Percentiles rank a stretch among this genome's conserved stretches.
Conservation (phyloP, 2,329 filamentous ascomycete species). For the Grosmannia huntii region DNA sequence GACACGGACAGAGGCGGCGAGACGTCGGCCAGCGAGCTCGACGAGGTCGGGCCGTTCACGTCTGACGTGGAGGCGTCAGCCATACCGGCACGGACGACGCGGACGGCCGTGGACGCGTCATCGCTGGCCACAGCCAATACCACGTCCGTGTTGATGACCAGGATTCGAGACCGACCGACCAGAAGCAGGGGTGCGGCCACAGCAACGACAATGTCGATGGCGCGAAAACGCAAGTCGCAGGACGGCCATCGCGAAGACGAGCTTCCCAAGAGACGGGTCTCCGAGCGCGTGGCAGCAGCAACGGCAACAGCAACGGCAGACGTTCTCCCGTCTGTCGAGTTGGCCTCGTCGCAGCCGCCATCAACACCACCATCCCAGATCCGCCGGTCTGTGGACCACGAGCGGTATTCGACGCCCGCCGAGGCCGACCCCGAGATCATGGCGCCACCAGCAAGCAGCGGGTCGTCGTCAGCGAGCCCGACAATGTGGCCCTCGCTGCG, state of each 20-base stretch:
- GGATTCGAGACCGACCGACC: not conserved
- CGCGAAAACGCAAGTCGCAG: constrained; percentile 11
- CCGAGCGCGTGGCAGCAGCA: not conserved
- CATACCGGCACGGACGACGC: not conserved
- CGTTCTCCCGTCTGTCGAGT: constrained; percentile 15
- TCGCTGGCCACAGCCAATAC: constrained; percentile 3
- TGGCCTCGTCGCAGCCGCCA: constrained; percentile 24
- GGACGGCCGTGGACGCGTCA: constrained; percentile 1
- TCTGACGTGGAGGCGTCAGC: constrained; percentile 1
- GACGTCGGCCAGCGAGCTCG: constrained; percentile 4
- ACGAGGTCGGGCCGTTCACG: not conserved
- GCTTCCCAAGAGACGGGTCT: constrained; percentile 6
- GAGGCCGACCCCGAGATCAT: constrained; percentile 34
- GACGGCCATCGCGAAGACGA: constrained; percentile 7
- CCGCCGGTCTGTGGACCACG: constrained; percentile 9
- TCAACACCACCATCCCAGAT: constrained; percentile 10
- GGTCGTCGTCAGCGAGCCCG: constrained; percentile 28
- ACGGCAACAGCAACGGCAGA: not conserved
- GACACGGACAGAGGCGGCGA: not conserved
- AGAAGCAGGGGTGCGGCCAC: too few species aligned
- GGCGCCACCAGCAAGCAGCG: constrained; percentile 43
- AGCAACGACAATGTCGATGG: not conserved
- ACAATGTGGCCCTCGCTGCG: constrained; percentile 40
- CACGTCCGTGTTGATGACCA: constrained; percentile 6
- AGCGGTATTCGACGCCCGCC: constrained; percentile 27